These are phyloP conservation scores for Fragosphaeria purpurea DNA, from an alignment of 2,329 filamentous ascomycete species.

Conservation along the genomic window DNA sequence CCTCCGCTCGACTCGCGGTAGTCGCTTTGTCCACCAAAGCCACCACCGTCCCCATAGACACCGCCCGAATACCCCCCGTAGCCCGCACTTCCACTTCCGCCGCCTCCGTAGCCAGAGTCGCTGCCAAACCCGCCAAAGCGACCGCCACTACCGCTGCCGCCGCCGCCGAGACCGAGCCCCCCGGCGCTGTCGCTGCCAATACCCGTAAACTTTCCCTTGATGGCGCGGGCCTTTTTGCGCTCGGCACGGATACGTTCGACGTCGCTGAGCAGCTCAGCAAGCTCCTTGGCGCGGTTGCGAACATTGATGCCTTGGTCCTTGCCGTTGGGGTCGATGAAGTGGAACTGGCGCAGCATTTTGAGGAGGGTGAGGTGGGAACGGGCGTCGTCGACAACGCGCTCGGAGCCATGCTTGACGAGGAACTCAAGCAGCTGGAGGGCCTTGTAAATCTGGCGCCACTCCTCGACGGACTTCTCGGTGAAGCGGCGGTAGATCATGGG, in stretches of 20 bases:
- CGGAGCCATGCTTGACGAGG: slow-evolving; percentile 94
- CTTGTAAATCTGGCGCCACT: slow-evolving; percentile 99
- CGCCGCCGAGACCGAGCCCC: slow-evolving; percentile 68
- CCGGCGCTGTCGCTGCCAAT: slow-evolving; percentile 46
- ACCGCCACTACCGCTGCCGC: slow-evolving; percentile 74
- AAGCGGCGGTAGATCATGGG: slow-evolving; percentile 99
- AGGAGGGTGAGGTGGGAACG: slow-evolving; percentile 88
- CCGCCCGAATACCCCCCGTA: slow-evolving; percentile 56
- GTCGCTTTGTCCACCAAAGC: slow-evolving; percentile 74
- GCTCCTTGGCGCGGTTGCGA: slow-evolving; percentile 88
- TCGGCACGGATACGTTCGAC: slow-evolving; percentile 76
- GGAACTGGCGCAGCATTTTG: slow-evolving; percentile 98
- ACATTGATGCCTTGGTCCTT: slow-evolving; percentile 99
- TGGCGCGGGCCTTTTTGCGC: slow-evolving; percentile 81
- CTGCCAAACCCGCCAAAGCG: slow-evolving; percentile 50
- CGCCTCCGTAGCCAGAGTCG: slow-evolving; percentile 51
- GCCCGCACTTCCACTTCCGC: slow-evolving; percentile 39
- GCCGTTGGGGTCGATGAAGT: slow-evolving; percentile 90
- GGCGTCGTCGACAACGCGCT: slow-evolving; percentile 94
- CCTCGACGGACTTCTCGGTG: slow-evolving; percentile 94
- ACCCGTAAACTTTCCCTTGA: slow-evolving; percentile 90
- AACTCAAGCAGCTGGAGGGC: slow-evolving; percentile 89
- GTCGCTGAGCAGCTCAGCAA: slow-evolving; percentile 85
- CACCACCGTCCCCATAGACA: slow-evolving; percentile 93
- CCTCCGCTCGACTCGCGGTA: slow-evolving; percentile 46